Evolutionary conservation across 495 filamentous ascomycete genomes (phyloP).

Genomic region (Hypomontagnella submonticulosa): DNA sequence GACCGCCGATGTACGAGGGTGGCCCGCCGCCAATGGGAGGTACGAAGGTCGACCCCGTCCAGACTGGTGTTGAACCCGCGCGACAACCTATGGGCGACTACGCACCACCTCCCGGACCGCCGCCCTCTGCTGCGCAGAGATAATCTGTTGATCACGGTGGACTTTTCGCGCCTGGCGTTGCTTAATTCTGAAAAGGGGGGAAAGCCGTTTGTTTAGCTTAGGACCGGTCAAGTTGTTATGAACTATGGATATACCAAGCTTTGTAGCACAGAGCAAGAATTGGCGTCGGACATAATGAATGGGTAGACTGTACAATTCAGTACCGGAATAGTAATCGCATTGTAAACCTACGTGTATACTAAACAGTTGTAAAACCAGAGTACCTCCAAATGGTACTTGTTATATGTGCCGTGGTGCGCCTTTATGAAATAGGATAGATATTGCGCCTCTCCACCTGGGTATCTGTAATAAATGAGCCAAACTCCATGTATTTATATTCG

Average conservation of each 20-base stretch:
- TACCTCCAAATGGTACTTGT: conserved; percentile 35
- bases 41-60: conserved; percentile 67
- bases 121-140: conserved; percentile 50
- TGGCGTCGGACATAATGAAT: conserved; percentile 7
- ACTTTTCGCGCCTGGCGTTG: neutral
- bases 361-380: conserved; percentile 35
- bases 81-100: conserved; percentile 48
- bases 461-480: conserved; percentile 35
- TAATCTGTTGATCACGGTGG: conserved; percentile 11
- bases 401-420: conserved; percentile 24
- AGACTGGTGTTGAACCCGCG: conserved; percentile 51
- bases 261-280: conserved; percentile 13
- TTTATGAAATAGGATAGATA: neutral
- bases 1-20: conserved; percentile 65
- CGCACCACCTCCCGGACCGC: conserved; percentile 59
- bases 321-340: conserved; percentile 24
- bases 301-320: conserved; percentile 11
- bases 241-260: conserved; percentile 1
- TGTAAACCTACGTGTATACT: conserved; percentile 24
- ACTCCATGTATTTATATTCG: conserved; percentile 30
- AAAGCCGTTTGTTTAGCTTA: neutral
- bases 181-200: neutral
- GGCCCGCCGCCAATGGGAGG: conserved; percentile 63
- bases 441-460: conserved; percentile 39
- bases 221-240: neutral